Conservation (phyloP, 495 filamentous ascomycete genomes). For the Tuber umbilicatum region DNA sequence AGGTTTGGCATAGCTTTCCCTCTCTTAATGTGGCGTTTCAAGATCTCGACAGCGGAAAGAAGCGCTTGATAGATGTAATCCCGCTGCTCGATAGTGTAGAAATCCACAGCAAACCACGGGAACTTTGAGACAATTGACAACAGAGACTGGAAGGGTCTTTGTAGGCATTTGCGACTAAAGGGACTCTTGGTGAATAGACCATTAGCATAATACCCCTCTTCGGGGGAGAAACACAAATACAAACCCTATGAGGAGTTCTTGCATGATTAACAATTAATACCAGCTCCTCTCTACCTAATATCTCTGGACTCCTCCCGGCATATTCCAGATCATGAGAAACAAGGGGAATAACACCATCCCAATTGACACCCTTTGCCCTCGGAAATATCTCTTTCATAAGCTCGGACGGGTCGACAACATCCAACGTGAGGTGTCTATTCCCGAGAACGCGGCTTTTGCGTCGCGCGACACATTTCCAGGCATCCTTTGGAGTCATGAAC, state of each 20-base stretch:
- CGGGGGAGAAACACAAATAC: constrained; percentile 9
- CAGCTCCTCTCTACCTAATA: constrained; percentile 38
- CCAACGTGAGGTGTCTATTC: constrained; percentile 40
- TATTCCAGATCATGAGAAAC: constrained; percentile 29
- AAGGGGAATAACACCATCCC: constrained; percentile 41
- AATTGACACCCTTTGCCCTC: constrained; percentile 40
- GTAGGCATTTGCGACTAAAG: constrained; percentile 41
- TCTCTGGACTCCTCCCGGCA: constrained; percentile 27
- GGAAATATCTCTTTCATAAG: constrained; percentile 43
- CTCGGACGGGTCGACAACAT: constrained; percentile 41
- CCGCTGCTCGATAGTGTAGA: constrained; percentile 40
- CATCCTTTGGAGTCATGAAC: constrained; percentile 40
- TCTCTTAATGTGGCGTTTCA: constrained; percentile 42
- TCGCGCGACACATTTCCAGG: constrained; percentile 42
- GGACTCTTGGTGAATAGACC: constrained; percentile 33
- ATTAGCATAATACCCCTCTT: constrained; percentile 8
- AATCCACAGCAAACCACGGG: constrained; percentile 40
- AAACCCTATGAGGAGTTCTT: constrained; percentile 41
- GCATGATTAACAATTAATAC: constrained; percentile 42
- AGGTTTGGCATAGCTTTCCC: constrained; percentile 41
- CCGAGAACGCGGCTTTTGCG: constrained; percentile 39
- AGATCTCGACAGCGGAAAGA: constrained; percentile 37
- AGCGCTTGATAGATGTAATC: constrained; percentile 41
- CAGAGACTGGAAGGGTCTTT: constrained; percentile 41
- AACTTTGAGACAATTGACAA: constrained; percentile 42